phyloP scores from a whole-genome alignment of 2,329 filamentous ascomycete genomes.

The Parastagonospora avenae region DNA sequence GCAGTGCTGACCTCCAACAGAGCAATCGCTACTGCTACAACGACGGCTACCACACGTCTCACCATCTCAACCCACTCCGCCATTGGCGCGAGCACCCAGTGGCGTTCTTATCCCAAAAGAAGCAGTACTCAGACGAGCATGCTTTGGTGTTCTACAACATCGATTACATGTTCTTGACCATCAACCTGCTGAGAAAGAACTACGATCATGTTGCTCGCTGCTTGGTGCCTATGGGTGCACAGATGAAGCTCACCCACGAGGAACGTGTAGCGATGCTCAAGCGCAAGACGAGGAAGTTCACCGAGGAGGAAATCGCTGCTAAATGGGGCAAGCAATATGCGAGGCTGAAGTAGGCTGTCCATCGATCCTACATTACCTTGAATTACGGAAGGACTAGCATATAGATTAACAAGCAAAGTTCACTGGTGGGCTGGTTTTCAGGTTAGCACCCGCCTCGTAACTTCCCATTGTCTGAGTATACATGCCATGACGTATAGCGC shows the following conservation, averaged over 20 bases:
- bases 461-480: too few species aligned
- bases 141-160: conserved; percentile 82
- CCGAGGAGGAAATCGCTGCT: conserved; percentile 65
- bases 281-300: conserved; percentile 69
- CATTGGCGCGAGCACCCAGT: conserved; percentile 83
- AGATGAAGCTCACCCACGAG: conserved; percentile 68
- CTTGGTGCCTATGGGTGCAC: conserved; percentile 74
- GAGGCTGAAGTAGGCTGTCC: conserved; percentile 23
- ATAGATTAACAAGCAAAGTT: neutral
- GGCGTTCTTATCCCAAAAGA: conserved; percentile 72
- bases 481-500: neutral
- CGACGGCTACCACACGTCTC: conserved; percentile 81
- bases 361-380: neutral
- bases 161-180: conserved; percentile 77
- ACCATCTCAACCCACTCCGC: conserved; percentile 76
- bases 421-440: too few species aligned
- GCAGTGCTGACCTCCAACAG: conserved; percentile 48
- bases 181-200: conserved; percentile 71
- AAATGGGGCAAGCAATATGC: conserved; percentile 58
- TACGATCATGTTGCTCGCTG: conserved; percentile 72
- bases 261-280: conserved; percentile 68
- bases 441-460: too few species aligned
- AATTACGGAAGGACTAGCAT: neutral
- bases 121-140: conserved; percentile 67
- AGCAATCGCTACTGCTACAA: conserved; percentile 84